Evolutionary conservation across 1,139 yeast genomes (phyloP).

Genomic region (Saccharomyces pastorianus): DNA sequence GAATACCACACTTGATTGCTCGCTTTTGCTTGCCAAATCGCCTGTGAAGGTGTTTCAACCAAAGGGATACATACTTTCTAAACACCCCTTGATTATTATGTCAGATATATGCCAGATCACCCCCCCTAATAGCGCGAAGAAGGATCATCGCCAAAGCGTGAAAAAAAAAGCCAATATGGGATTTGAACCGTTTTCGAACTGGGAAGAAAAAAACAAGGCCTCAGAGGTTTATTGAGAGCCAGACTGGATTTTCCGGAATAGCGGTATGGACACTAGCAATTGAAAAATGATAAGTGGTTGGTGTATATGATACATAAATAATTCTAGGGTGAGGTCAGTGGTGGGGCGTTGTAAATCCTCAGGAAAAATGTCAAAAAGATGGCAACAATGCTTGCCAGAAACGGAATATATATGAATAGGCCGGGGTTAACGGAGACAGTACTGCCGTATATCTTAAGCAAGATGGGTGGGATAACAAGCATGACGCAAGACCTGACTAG

Average conservation of each 20-base stretch:
- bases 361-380: constrained; percentile 14
- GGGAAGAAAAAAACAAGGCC: background rate
- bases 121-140: background rate
- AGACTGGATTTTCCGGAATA: background rate
- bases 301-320: background rate
- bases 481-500: constrained; percentile 36
- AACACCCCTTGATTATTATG: background rate
- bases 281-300: background rate
- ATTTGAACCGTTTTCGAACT: background rate
- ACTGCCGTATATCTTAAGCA: constrained; percentile 36
- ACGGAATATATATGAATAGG: constrained; percentile 25
- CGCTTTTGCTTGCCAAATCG: background rate
- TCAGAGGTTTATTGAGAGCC: background rate
- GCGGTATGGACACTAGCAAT: background rate
- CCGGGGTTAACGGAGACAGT: constrained; percentile 31
- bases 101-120: background rate
- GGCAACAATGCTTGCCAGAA: constrained; percentile 10
- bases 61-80: background rate
- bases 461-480: constrained; percentile 35
- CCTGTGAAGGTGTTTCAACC: background rate
- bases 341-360: constrained; percentile 11
- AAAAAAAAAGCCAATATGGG: background rate
- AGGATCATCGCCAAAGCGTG: background rate
- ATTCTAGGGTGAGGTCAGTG: background rate
- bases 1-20: background rate